Evolutionary conservation across 176 grass and related monocot genomes (phyloP).

Genomic region (Hordeum vulgare): DNA sequence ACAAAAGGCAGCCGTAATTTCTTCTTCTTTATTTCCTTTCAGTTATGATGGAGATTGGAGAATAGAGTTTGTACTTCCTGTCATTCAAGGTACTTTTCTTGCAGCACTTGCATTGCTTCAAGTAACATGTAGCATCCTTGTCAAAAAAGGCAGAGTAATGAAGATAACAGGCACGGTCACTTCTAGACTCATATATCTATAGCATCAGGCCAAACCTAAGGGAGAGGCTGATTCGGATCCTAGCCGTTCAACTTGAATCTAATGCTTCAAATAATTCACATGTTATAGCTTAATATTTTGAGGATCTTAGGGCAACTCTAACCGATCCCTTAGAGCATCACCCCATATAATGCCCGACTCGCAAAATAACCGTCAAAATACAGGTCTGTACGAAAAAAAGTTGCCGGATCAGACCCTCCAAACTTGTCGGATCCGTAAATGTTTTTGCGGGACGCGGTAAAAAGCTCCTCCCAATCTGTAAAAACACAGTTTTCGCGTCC

Average conservation of each 20-base stretch:
- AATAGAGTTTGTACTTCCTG: slow-evolving; percentile 17
- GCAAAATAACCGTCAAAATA: too few relatives aligned
- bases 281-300: neutral
- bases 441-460: too few relatives aligned
- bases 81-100: slow-evolving; percentile 33
- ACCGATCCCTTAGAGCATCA: too few relatives aligned
- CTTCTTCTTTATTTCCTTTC: neutral
- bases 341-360: too few relatives aligned
- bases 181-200: slow-evolving; percentile 3
- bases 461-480: too few relatives aligned
- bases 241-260: neutral
- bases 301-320: too few relatives aligned
- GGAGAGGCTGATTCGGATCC: neutral
- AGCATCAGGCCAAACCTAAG: neutral
- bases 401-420: too few relatives aligned
- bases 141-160: neutral
- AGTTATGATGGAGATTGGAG: slow-evolving; percentile 5
- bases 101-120: slow-evolving; percentile 16
- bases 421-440: too few relatives aligned
- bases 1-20: slow-evolving; percentile 32
- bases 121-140: neutral
- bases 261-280: neutral
- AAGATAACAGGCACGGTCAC: neutral
- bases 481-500: too few relatives aligned
- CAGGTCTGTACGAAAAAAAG: too few relatives aligned